Evolutionary conservation across 2,329 filamentous ascomycete genomes (phyloP).

Genomic region (Sarocladiaceae sp.): DNA sequence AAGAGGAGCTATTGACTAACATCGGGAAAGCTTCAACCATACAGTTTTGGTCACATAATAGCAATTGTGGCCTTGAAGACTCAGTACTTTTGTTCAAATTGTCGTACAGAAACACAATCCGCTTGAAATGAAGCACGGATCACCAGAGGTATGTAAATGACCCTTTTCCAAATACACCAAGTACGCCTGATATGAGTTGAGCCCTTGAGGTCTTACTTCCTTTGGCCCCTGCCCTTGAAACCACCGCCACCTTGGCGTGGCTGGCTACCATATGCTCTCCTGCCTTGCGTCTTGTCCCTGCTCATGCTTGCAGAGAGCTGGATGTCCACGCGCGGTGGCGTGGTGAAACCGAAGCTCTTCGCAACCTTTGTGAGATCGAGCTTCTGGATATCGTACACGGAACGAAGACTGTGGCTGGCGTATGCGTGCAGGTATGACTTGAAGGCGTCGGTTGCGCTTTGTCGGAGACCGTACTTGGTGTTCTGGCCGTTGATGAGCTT

Average conservation of each 20-base stretch:
- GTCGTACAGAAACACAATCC: slow-evolving; percentile 6
- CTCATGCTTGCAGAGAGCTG: slow-evolving; percentile 76
- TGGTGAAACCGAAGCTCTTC: slow-evolving; percentile 76
- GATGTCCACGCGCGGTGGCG: slow-evolving; percentile 79
- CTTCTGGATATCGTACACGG: slow-evolving; percentile 74
- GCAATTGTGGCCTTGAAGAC: neutral
- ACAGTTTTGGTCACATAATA: too few relatives aligned
- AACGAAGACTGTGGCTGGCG: slow-evolving; percentile 61
- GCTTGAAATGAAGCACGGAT: slow-evolving; percentile 2
- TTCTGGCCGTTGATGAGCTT: slow-evolving; percentile 83
- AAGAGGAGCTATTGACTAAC: too few relatives aligned
- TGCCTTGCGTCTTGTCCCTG: slow-evolving; percentile 60
- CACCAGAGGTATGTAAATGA: slow-evolving; percentile 3
- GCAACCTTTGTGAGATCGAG: slow-evolving; percentile 80
- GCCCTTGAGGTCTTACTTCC: neutral
- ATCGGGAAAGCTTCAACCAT: too few relatives aligned
- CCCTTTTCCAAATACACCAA: slow-evolving; percentile 8
- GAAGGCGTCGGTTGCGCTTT: slow-evolving; percentile 74
- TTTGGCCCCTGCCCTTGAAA: slow-evolving; percentile 15
- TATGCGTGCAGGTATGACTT: slow-evolving; percentile 93
- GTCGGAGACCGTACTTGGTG: slow-evolving; percentile 79
- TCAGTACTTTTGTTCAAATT: neutral
- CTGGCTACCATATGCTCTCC: slow-evolving; percentile 74
- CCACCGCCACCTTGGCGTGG: slow-evolving; percentile 49
- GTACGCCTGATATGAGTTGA: slow-evolving; percentile 1